Percentiles rank a stretch among this genome's conserved stretches.
Evolutionary conservation across 805 yeast genomes (phyloP).

Genomic region (Suhomyces sp.): DNA sequence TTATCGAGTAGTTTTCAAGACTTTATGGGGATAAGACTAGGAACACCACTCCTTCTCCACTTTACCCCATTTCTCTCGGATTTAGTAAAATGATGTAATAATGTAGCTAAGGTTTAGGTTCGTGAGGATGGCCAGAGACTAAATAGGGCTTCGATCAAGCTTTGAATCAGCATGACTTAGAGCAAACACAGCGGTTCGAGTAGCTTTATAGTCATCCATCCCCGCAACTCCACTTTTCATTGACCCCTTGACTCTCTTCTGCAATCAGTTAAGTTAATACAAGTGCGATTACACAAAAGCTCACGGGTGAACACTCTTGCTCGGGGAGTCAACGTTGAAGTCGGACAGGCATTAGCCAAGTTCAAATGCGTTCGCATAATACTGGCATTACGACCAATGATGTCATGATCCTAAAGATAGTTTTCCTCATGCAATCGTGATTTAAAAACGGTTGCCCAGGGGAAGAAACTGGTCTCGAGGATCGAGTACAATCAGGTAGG

Average conservation of each 20-base stretch:
- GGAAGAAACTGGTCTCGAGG: no score
- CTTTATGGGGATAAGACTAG: background rate
- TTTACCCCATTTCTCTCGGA: background rate
- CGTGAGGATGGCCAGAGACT: background rate
- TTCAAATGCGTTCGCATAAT: no score
- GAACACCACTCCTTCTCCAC: background rate
- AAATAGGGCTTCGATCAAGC: background rate
- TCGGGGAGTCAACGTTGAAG: no score
- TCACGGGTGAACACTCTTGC: background rate
- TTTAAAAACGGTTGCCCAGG: no score
- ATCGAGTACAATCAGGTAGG: background rate
- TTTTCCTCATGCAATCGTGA: no score
- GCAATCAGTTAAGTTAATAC: background rate
- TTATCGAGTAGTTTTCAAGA: background rate
- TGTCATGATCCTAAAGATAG: no score
- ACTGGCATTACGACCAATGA: no score
- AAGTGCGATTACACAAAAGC: background rate
- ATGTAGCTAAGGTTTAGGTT: background rate
- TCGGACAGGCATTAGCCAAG: no score
- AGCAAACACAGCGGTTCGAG: background rate
- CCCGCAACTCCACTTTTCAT: background rate
- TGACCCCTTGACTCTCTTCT: background rate
- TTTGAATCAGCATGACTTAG: background rate
- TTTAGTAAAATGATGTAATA: background rate
- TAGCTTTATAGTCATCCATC: background rate